Evolutionary conservation across 164 flowering plant species (phyloP).

Genomic region (Kingdonia uniflora): DNA sequence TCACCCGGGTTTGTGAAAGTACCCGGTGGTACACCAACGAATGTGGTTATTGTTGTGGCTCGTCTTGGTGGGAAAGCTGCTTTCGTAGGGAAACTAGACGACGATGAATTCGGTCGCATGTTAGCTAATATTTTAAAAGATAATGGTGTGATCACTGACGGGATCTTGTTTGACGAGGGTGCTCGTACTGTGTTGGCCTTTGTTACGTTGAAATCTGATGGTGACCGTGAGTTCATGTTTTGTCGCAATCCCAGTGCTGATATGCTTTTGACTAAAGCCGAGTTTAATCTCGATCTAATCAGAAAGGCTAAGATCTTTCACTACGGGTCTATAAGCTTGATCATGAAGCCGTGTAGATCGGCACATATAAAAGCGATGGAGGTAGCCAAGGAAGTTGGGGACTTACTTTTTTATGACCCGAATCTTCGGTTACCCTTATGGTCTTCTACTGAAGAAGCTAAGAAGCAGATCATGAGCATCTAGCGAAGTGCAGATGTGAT

Average conservation of each 20-base stretch:
- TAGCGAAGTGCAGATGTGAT: conserved; percentile 84
- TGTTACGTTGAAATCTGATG: conserved; percentile 67
- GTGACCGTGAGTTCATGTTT: too few relatives aligned
- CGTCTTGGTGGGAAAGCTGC: conserved; percentile 76
- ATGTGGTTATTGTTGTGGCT: conserved; percentile 78
- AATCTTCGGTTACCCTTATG: conserved; percentile 81
- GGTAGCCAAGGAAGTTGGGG: conserved; percentile 72
- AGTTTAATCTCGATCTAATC: conserved; percentile 51
- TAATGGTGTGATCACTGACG: conserved; percentile 50
- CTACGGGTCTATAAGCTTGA: conserved; percentile 92
- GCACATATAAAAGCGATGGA: conserved; percentile 83
- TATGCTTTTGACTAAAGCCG: conserved; percentile 20
- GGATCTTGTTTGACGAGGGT: conserved; percentile 52
- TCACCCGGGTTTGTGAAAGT: conserved; percentile 88
- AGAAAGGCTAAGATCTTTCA: conserved; percentile 85
- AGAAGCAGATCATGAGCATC: conserved; percentile 78
- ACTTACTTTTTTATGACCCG: conserved; percentile 81
- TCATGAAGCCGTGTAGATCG: conserved; percentile 90
- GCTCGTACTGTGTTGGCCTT: conserved; percentile 82
- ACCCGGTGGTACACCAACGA: conserved; percentile 96
- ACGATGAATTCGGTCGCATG: conserved; percentile 95
- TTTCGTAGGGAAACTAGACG: conserved; percentile 84
- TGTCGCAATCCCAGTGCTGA: conserved; percentile 31
- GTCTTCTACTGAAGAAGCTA: conserved; percentile 76
- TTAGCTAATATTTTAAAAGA: conserved; percentile 53